Base-by-base conservation (phyloP, 345 rosid species). In the Acer negundo region DNA sequence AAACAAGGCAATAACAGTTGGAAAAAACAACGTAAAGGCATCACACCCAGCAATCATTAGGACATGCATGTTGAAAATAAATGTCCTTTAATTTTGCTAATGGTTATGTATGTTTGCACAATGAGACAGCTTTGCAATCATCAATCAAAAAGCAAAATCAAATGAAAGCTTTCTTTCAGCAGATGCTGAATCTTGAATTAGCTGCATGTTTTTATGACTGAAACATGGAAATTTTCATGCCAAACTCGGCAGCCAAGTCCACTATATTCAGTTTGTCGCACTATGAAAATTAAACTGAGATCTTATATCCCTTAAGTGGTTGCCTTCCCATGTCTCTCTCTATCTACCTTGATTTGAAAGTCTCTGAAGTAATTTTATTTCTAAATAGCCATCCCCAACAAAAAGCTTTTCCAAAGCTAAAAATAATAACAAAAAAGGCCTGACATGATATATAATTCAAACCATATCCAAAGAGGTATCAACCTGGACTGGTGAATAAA, bases 1-100 rank as follows among this genome's bases (percentile, higher is more conserved):
- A 88, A 40, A 78, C 59, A 74, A 79, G 75, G 72, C 51, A 74
- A 77, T 15, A 67, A 17, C 35, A 80, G 65, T 81, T 72, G 77
- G 64, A 74, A 20, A 70, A 79, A 75, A 75, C 75, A 80, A 62
- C 24, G 16, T 51, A 24, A 55, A 17, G 73, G 69, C 62, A 83
- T 38, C 56, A 66, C 46, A 40, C 42, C 47, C 15, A 23, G 24
- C 51, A 78, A 23, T 67, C 59, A 1, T 38, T 16, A 1, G 58
- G 58, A 40, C 17, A 46, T 20, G 59, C 22, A 69, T 63, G 67
- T 63, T 62, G 13, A 9, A 46, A 46, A 24, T 24, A 62, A 9
- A 31, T 24, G 35, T 24, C 19, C 0, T 22, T 24, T 23, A 24
- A 62, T 17, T 42, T 42, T 42, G 46, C 46, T 42, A 42, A 42